Conservation (phyloP, 192 early-diverging fungal species). For the Entomortierella beljakovae region DNA sequence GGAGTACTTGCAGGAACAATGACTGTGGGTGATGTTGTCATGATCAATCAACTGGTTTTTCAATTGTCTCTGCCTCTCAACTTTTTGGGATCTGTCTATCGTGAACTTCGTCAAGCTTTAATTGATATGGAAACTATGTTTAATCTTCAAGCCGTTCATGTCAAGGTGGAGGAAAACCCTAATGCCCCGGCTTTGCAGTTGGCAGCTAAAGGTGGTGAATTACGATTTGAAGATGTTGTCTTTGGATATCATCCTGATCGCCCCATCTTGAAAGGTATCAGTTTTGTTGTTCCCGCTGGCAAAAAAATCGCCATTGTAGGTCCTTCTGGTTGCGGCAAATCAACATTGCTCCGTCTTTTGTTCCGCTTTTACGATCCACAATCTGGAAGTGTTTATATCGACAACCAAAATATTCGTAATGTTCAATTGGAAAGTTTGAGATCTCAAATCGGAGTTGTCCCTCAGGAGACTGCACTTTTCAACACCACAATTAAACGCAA, state of each 20-base stretch:
- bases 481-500: slow-evolving; percentile 94
- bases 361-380: slow-evolving; percentile 96
- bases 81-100: slow-evolving; percentile 97
- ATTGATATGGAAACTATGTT: slow-evolving; percentile 99
- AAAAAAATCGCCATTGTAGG: slow-evolving; percentile 93
- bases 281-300: slow-evolving; percentile 88
- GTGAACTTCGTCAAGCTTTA: slow-evolving; percentile 94
- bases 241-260: slow-evolving; percentile 89
- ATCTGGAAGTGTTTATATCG: slow-evolving; percentile 82
- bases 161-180: slow-evolving; percentile 65
- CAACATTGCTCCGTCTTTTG: slow-evolving; percentile 84
- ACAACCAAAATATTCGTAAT: slow-evolving; percentile 84
- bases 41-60: slow-evolving; percentile 99
- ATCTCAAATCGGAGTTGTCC: slow-evolving; percentile 85
- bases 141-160: slow-evolving; percentile 71
- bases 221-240: slow-evolving; percentile 86
- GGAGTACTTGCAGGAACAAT: slow-evolving; percentile 81
- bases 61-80: slow-evolving; percentile 97
- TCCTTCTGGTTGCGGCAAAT: slow-evolving; percentile 93
- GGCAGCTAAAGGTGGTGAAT: slow-evolving; percentile 76
- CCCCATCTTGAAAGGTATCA: slow-evolving; percentile 69
- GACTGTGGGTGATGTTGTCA: slow-evolving; percentile 97
- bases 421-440: slow-evolving; percentile 87
- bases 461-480: slow-evolving; percentile 95
- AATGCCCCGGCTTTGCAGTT: slow-evolving; percentile 61